phyloP scores from a whole-genome alignment of 75 land plant species.

The Sequoia sempervirens region DNA sequence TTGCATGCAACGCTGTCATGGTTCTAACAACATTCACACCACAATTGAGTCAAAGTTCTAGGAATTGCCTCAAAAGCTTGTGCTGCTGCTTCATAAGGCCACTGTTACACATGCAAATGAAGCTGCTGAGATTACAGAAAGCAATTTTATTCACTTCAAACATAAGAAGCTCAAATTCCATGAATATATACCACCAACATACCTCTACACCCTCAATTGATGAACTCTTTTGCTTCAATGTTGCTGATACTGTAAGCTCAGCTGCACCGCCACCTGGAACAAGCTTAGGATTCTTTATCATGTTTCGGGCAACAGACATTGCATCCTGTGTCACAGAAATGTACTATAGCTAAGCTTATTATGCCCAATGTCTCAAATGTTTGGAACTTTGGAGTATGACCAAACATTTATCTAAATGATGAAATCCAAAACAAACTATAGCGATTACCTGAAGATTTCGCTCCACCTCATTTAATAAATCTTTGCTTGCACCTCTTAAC shows the following conservation, averaged over 20 bases:
- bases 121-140: background rate
- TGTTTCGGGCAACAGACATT: conserved; percentile 90
- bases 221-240: conserved; percentile 81
- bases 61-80: conserved; percentile 95
- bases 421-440: background rate
- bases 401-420: background rate
- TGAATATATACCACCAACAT: background rate
- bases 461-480: conserved; percentile 1
- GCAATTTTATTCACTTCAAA: background rate
- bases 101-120: conserved; percentile 38
- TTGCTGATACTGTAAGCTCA: conserved; percentile 89
- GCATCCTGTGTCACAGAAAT: conserved; percentile 59
- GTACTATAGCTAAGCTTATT: background rate
- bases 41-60: conserved; percentile 89
- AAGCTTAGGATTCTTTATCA: conserved; percentile 90
- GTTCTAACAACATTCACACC: conserved; percentile 93
- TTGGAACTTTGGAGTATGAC: background rate
- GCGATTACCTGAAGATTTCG: conserved; percentile 79
- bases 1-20: conserved; percentile 94
- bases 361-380: background rate
- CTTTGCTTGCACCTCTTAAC: background rate
- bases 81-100: conserved; percentile 98
- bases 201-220: conserved; percentile 84
- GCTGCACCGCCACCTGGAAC: conserved; percentile 98
- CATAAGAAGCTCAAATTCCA: conserved; percentile 2